Base-by-base conservation (phyloP, 805 yeast genomes). In the Schwanniomyces polymorphus region DNA sequence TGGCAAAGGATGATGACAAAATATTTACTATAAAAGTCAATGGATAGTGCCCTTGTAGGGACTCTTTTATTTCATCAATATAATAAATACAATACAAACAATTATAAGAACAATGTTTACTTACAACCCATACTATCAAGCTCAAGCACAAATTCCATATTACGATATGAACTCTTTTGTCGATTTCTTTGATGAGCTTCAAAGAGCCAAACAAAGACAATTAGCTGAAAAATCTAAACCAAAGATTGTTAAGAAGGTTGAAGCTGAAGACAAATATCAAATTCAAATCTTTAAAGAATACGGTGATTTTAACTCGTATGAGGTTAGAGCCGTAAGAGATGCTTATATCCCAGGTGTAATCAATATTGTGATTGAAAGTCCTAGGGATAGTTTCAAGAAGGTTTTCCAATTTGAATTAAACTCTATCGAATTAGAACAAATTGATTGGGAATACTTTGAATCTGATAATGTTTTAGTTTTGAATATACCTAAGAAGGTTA, bases 301-400 rank as follows among this genome's bases (percentile, higher is more conserved):
- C 33, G 75, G 75, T 7, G 53, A 63, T 53, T 71, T 68, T 54
- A 53, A 59, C 45, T 55, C 65, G 8, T 68, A 65, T 53, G 72
- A 69, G 48, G 65, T 71, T 38, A 54, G 54, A 50, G 57, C 56
- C 44, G 42, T 57, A 45, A 46, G 52, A 26, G 49, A 48, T 47
- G 41, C 52, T 40, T 33, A 54, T 46, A 37, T 55, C 48, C 41
- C 56, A 46, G 28, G 53, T 49, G 14, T 45, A 27, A 34, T 60
- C 46, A 48, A 57, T 42, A 46, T 65, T 52, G 57, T 59, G 41
- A 43, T 61, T 50, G 39, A 51, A 25, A 58, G 64, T n/a, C 42
- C 45, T 38, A 46, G 45, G 10, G 74, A 71, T 51, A 50, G 62
- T 17, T 71, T 71, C 53, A 61, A 55, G 41, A 63, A 64, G 46